Conservation (phyloP, 768 basidiomycete genomes). For the Suillus placidus region DNA sequence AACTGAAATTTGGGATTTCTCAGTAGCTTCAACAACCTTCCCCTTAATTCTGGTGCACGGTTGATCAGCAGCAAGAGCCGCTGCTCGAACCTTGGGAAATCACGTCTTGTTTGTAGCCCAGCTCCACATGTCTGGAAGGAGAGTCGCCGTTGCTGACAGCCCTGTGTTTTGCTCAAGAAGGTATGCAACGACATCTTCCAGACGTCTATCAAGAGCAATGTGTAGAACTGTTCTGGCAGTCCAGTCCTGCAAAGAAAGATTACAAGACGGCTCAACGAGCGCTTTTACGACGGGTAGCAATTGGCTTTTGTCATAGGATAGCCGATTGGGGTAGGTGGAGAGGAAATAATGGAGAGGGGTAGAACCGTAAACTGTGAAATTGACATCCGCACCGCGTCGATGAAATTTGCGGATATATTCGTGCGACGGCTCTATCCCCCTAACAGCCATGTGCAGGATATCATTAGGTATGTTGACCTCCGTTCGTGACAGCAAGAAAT, state of each 20-base stretch:
- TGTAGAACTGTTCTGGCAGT: not conserved
- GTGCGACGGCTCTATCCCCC: fast-evolving
- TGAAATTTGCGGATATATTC: not conserved
- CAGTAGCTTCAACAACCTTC: not conserved
- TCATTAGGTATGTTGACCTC: not conserved
- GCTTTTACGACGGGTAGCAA: not conserved
- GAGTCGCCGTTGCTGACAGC: not conserved
- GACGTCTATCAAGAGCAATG: not conserved
- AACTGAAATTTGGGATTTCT: not conserved
- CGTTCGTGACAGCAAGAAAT: not conserved
- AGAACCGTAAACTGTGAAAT: not conserved
- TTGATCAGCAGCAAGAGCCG: not conserved
- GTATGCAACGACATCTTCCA: not conserved
- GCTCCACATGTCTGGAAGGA: slow-evolving; percentile 1
- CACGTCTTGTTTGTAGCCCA: not conserved
- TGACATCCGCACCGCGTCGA: not conserved
- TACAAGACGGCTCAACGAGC: not conserved
- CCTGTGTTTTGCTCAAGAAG: not conserved
- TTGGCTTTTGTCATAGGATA: not conserved
- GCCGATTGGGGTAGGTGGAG: too few species aligned
- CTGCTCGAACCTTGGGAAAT: not conserved
- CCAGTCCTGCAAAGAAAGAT: not conserved
- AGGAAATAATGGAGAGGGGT: not conserved
- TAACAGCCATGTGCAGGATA: not conserved
- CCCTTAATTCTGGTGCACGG: not conserved